phyloP scores from a whole-genome alignment of 2,329 filamentous ascomycete genomes.

The Rutstroemia sydowiana region DNA sequence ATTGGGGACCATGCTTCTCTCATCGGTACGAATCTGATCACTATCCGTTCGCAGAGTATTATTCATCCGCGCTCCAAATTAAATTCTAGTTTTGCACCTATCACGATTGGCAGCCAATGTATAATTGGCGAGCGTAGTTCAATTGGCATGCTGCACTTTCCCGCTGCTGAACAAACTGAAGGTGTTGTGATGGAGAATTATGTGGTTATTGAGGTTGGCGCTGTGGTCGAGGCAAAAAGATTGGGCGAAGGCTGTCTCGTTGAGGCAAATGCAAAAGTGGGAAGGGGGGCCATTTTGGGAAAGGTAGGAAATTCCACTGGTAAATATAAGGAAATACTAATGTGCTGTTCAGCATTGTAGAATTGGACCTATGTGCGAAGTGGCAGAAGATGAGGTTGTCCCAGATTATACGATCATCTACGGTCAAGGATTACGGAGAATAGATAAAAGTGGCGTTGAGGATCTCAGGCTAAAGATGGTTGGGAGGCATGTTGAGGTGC shows the following conservation, averaged over 20 bases:
- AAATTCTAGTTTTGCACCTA: slow-evolving; percentile 69
- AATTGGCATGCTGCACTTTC: slow-evolving; percentile 41
- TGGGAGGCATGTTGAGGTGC: slow-evolving; percentile 59
- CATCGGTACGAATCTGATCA: slow-evolving; percentile 69
- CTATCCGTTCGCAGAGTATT: slow-evolving; percentile 68
- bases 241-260: slow-evolving; percentile 49
- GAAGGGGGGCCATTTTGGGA: slow-evolving; percentile 53
- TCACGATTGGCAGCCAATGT: slow-evolving; percentile 73
- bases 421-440: slow-evolving; percentile 51
- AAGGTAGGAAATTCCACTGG: slow-evolving; percentile 40
- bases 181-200: slow-evolving; percentile 50
- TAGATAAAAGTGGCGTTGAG: slow-evolving; percentile 52
- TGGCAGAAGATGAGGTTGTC: slow-evolving; percentile 50
- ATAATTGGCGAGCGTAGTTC: slow-evolving; percentile 67
- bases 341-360: slow-evolving; percentile 52
- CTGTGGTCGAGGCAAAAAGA: slow-evolving; percentile 46
- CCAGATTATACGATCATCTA: slow-evolving; percentile 65
- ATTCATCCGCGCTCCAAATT: slow-evolving; percentile 81
- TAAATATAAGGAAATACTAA: not conserved
- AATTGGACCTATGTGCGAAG: slow-evolving; percentile 55
- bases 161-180: slow-evolving; percentile 16
- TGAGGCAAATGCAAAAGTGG: slow-evolving; percentile 53
- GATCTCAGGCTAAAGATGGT: slow-evolving; percentile 58
- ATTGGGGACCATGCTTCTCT: slow-evolving; percentile 58
- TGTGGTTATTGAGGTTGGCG: slow-evolving; percentile 53